phyloP scores from a whole-genome alignment of 192 early-diverging fungal genomes.

The Glomus cerebriforme region DNA sequence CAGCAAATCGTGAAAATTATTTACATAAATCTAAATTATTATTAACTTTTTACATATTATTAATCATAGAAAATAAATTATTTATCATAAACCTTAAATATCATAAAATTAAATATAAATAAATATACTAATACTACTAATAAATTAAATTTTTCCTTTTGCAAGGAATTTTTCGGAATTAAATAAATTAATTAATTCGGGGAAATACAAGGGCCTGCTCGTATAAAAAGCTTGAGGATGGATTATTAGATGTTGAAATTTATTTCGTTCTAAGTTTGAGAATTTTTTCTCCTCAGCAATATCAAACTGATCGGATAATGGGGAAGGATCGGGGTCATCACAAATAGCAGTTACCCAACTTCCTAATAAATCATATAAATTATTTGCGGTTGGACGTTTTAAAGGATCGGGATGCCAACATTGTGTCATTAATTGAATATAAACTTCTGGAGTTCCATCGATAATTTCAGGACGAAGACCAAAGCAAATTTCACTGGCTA shows the following conservation, averaged over 20 bases:
- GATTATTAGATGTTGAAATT: not conserved
- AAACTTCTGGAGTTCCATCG: conserved; percentile 38
- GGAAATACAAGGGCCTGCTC: not conserved
- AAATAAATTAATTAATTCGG: too few species aligned
- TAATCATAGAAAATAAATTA: too few species aligned
- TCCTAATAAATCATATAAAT: not conserved
- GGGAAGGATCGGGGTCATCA: not conserved
- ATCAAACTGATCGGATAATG: conserved; percentile 1
- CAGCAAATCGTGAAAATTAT: too few species aligned
- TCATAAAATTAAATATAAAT: too few species aligned
- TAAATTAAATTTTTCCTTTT: too few species aligned
- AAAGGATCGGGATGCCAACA: conserved; percentile 43
- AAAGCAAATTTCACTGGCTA: conserved; percentile 34
- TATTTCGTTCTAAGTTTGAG: not conserved
- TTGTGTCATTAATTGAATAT: conserved; percentile 36
- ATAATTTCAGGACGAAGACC: conserved; percentile 41
- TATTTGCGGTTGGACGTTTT: not conserved
- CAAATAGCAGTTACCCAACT: not conserved
- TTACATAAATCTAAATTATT: too few species aligned
- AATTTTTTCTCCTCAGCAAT: not conserved
- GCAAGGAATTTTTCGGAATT: too few species aligned
- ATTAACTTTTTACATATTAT: too few species aligned
- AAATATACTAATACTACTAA: too few species aligned
- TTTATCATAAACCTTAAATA: too few species aligned
- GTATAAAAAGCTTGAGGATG: not conserved